A percentile compares a stretch with the other conserved stretches of the same genome.
Conservation (phyloP, 2,329 filamentous ascomycete species). For the Periglandula ipomoeae region DNA sequence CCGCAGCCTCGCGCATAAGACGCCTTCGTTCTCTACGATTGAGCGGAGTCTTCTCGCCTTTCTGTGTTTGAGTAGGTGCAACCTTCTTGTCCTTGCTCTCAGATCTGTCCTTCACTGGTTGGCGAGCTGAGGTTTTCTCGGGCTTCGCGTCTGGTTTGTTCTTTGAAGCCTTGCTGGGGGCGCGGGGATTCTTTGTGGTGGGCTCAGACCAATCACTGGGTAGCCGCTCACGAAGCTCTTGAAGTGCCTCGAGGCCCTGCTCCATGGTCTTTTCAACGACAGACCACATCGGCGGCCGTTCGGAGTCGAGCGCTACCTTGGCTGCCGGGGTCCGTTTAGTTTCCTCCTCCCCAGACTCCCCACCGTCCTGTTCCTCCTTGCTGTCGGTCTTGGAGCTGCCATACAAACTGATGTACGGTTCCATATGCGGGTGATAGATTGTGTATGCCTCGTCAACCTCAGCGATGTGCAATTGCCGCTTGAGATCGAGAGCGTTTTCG, state of each 20-base stretch:
- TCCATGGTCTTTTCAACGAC: conserved; percentile 56
- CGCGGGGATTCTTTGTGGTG: conserved; percentile 10
- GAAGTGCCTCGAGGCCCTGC: conserved; percentile 42
- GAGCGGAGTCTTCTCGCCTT: conserved; percentile 16
- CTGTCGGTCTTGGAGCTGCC: conserved; percentile 28
- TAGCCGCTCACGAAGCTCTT: conserved; percentile 40
- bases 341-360: conserved; percentile 29
- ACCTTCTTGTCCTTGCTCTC: conserved; percentile 13
- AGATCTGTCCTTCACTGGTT: conserved; percentile 10
- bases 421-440: conserved; percentile 59
- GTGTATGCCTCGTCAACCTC: conserved; percentile 72
- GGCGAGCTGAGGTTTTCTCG: not conserved
- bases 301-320: conserved; percentile 33
- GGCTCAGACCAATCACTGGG: conserved; percentile 6
- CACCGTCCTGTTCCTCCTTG: conserved; percentile 25
- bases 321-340: conserved; percentile 28
- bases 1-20: conserved; percentile 24
- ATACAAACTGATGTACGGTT: conserved; percentile 60
- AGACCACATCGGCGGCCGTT: conserved; percentile 56
- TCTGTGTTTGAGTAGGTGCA: conserved; percentile 8
- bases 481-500: conserved; percentile 41
- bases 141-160: not conserved
- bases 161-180: not conserved
- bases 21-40: conserved; percentile 28
- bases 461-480: conserved; percentile 53